These are phyloP conservation scores for Capronia americana DNA, from an alignment of 2,329 filamentous ascomycete species.

Conservation along the genomic window DNA sequence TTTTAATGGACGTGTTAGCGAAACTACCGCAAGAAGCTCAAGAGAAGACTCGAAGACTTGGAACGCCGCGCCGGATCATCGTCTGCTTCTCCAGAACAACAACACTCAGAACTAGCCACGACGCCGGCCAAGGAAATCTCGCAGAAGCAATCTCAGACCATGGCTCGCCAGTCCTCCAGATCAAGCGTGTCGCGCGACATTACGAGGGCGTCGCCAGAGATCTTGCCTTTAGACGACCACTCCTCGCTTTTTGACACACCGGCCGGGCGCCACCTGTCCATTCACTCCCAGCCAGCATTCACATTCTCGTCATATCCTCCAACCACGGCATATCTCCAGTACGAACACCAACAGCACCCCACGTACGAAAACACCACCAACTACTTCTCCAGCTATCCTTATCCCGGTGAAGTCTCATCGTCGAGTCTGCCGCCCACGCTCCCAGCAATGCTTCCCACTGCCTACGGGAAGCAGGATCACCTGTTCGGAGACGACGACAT, in stretches of 20 bases:
- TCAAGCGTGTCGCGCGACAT: conserved; percentile 33
- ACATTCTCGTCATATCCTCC: conserved; percentile 36
- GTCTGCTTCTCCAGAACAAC: conserved; percentile 66
- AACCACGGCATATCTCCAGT: conserved; percentile 37
- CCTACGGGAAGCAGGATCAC: conserved; percentile 59
- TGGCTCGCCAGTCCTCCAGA: conserved; percentile 34
- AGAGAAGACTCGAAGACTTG: conserved; percentile 70
- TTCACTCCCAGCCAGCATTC: conserved; percentile 34
- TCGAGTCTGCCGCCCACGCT: conserved; percentile 51
- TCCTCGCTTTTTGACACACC: conserved; percentile 35
- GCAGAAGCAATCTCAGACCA: conserved; percentile 28
- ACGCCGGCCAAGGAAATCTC: conserved; percentile 40
- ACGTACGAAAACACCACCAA: conserved; percentile 46
- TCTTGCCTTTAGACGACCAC: conserved; percentile 38
- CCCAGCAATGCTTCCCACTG: conserved; percentile 50
- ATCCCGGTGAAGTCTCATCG: conserved; percentile 50
- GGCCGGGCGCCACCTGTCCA: conserved; percentile 31
- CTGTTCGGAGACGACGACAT: conserved; percentile 61
- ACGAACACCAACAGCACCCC: conserved; percentile 37
- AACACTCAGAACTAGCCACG: conserved; percentile 59
- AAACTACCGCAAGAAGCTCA: conserved; percentile 66
- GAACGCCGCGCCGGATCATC: conserved; percentile 67
- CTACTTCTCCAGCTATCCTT: conserved; percentile 44
- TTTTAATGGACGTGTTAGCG: conserved; percentile 41
- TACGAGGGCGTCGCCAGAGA: conserved; percentile 36